Percentiles rank a stretch among this genome's conserved stretches.
Evolutionary conservation across 495 filamentous ascomycete genomes (phyloP).

Genomic region (Thermothielavioides terrestris): DNA sequence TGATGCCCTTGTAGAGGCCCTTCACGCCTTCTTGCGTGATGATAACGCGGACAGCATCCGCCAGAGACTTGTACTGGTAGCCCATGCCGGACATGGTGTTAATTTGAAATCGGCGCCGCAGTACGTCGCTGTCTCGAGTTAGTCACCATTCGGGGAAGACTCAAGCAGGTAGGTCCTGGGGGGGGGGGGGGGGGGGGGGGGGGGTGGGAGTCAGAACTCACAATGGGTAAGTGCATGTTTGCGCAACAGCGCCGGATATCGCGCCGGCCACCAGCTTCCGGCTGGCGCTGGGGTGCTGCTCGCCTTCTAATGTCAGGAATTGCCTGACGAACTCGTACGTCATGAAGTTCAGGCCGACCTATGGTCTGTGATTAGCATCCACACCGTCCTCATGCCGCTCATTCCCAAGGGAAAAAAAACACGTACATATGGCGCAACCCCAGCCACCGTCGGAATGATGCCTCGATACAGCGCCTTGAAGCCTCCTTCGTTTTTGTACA

Average conservation of each 20-base stretch:
- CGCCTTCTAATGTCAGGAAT: conserved; percentile 78
- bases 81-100: conserved; percentile 99
- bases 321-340: conserved; percentile 82
- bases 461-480: conserved; percentile 78
- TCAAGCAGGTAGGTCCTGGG: too few relatives aligned
- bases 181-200: too few relatives aligned
- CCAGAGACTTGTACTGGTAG: conserved; percentile 82
- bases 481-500: conserved; percentile 90
- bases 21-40: conserved; percentile 58
- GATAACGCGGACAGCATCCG: conserved; percentile 76
- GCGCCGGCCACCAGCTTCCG: conserved; percentile 86
- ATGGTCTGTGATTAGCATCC: conserved; percentile 12
- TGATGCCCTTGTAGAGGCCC: conserved; percentile 86
- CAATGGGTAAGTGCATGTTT: conserved; percentile 98
- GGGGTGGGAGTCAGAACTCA: too few relatives aligned
- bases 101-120: conserved; percentile 94
- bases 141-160: conserved; percentile 20
- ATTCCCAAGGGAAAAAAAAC: neutral
- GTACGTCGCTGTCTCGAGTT: conserved; percentile 64
- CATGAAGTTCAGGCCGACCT: conserved; percentile 98
- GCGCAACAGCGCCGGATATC: conserved; percentile 88
- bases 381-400: neutral
- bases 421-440: conserved; percentile 89
- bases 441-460: conserved; percentile 86
- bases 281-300: conserved; percentile 67